Evolutionary conservation across 768 basidiomycete genomes (phyloP), one percentile per base, ranked within the genome.

Genomic region (Tulasnella sp.): DNA sequence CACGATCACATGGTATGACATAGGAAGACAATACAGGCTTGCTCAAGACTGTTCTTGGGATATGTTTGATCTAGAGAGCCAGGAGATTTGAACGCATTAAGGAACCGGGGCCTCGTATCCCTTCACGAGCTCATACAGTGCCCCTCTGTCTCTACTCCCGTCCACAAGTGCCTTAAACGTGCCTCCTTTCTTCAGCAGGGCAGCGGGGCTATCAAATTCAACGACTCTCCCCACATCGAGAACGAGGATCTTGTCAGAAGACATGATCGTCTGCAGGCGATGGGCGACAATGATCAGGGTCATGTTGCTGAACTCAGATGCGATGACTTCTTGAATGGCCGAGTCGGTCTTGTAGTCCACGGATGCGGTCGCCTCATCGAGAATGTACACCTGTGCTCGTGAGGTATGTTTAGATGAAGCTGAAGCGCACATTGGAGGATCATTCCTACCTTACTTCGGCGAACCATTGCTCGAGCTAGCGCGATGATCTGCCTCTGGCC

Each of bases 271-370:
- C 59, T 76, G 73, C 7, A 80, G 65, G 15, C 81, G 74, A 66
- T 82, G 80, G 1, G 82, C 82, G 41, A 84, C 74, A 17, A 79
- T 82, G 29, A 83, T 69, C 19, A 83, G 68, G 0, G 81, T 83
- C 0, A 74, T 73, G 48, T 71, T 74, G 21, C 66, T 68, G 4
- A 79, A 65, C 62, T 74, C 74, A 22, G 71, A 71, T 11, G 81
- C 72, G 54, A 84, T 74, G 1, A 79, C 78, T 3, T 70, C 68
- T 67, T 84, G 82, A 59, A 84, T 82, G 58, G 76, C 67, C 0
- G 74, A 65, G 64, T 83, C 82, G 0, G 80, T 83, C 56, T 73
- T 73, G 63, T 79, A 78, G 67, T 83, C 82, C 73, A 62, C 49
- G 7, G 61, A 60, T 24, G 61, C 61, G 17, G 61, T 62, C 7